A percentile compares a stretch with the other conserved stretches of the same genome.
Evolutionary conservation across 768 basidiomycete species (phyloP).

Genomic region (Boletus rubropictus): DNA sequence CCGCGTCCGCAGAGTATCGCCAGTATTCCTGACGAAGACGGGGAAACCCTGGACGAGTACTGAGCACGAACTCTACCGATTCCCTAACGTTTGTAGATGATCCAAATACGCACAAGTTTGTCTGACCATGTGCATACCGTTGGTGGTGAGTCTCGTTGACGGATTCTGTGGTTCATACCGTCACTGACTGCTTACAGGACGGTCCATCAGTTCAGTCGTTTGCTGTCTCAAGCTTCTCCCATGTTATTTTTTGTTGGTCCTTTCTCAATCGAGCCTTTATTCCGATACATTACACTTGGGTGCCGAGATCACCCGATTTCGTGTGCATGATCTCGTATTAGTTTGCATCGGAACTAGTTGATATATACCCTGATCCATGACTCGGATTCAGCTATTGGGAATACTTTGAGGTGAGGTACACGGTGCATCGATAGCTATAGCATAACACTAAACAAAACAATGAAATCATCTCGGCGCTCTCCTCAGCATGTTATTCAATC

Average conservation of each 20-base stretch:
- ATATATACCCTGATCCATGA: slow-evolving; percentile 14
- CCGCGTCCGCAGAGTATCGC: slow-evolving; percentile 38
- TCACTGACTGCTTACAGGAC: slow-evolving; percentile 1
- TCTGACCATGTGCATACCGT: slow-evolving; percentile 22
- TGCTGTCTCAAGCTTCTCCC: slow-evolving; percentile 14
- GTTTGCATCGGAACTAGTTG: slow-evolving; percentile 11
- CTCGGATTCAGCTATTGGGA: slow-evolving; percentile 1
- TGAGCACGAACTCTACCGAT: slow-evolving; percentile 22
- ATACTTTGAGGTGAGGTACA: background rate
- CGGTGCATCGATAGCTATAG: slow-evolving; percentile 5
- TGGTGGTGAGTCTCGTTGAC: slow-evolving; percentile 11
- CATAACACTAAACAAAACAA: too few species aligned
- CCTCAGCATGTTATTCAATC: slow-evolving; percentile 13
- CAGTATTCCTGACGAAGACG: slow-evolving; percentile 50
- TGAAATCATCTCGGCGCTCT: background rate
- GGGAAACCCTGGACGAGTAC: slow-evolving; percentile 52
- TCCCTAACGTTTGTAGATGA: slow-evolving; percentile 21
- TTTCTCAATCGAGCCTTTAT: slow-evolving; percentile 9
- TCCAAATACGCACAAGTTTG: slow-evolving; percentile 15
- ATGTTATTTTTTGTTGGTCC: slow-evolving; percentile 20
- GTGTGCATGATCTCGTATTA: slow-evolving; percentile 11
- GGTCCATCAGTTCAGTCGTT: slow-evolving; percentile 21
- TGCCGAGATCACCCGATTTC: slow-evolving; percentile 6
- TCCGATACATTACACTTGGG: slow-evolving; percentile 6
- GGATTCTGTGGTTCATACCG: background rate